Percentiles rank a stretch among this genome's conserved stretches.
phyloP scores from a whole-genome alignment of 1,284 basidiomycete species.

The Flammula alnicola region DNA sequence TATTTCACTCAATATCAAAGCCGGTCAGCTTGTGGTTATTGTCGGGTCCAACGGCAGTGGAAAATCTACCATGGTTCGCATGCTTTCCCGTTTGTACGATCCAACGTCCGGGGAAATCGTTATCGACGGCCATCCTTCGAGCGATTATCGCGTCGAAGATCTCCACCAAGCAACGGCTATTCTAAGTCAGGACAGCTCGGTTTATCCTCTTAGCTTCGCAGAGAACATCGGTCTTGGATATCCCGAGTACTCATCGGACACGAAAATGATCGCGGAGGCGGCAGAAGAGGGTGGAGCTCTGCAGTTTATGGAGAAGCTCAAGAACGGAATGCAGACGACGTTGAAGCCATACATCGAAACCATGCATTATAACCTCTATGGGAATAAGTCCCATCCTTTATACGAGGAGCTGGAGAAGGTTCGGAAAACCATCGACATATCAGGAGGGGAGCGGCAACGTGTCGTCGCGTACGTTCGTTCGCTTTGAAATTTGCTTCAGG shows the following conservation, averaged over 20 bases:
- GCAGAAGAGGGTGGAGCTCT: slow-evolving; percentile 42
- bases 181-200: slow-evolving; percentile 47
- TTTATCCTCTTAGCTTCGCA: slow-evolving; percentile 47
- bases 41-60: slow-evolving; percentile 51
- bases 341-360: slow-evolving; percentile 37
- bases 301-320: slow-evolving; percentile 35
- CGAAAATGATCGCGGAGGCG: slow-evolving; percentile 38
- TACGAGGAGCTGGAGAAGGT: slow-evolving; percentile 37
- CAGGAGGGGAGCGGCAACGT: slow-evolving; percentile 50
- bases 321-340: slow-evolving; percentile 33
- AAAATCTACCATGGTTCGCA: slow-evolving; percentile 48
- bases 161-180: slow-evolving; percentile 43
- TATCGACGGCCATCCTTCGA: slow-evolving; percentile 43
- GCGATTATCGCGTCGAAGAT: slow-evolving; percentile 37
- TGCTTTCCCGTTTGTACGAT: slow-evolving; percentile 50
- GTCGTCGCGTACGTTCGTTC: slow-evolving; percentile 46
- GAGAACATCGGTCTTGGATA: slow-evolving; percentile 54
- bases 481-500: slow-evolving; percentile 4
- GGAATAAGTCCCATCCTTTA: slow-evolving; percentile 37
- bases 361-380: slow-evolving; percentile 34
- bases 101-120: slow-evolving; percentile 43
- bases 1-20: slow-evolving; percentile 46
- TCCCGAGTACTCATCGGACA: slow-evolving; percentile 32
- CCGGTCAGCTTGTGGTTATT: slow-evolving; percentile 52
- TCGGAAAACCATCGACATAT: slow-evolving; percentile 38